Evolutionary conservation across 2,329 filamentous ascomycete genomes (phyloP), one percentile per base, ranked within the genome.

Genomic region (Sphaceloma murrayae): DNA sequence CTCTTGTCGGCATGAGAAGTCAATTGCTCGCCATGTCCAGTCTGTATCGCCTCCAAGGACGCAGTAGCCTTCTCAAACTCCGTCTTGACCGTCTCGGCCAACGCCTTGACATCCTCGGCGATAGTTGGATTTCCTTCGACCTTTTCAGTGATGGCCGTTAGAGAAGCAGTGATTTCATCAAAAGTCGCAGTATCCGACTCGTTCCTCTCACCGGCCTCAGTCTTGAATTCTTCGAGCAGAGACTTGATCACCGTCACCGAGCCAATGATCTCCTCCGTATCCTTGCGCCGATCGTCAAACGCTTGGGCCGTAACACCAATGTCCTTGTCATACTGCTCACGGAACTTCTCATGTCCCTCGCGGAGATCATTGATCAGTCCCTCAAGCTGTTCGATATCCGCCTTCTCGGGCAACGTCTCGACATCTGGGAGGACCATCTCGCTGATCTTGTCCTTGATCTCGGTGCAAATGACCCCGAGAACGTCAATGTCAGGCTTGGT

Each of bases 51-150:
- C 46, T 85, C 81, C 17, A 91, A 73, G n/a, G 83, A 78, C 11
- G 80, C 78, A 53, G 85, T 82, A 8, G 85, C 81, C 50, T 88
- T 83, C 55, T 95, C 87, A 48, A 96, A 94, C 58, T 95, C 88
- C 1, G 75, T 68, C 60, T 83, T 87, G 63, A 96, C 78, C 2
- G 78, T 76, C 55, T 83, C 79, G 55, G 80, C 71, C 47, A 88
- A 67, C 32, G 73, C 69, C 52, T 83, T 70, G 40, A 72, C 60
- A 46, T 70, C 67, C n/a, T 62, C 59, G 24, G 61, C 62, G 45
- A 70, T 55, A 29, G 61, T 63, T 50, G 62, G 61, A 43, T 65
- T 65, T n/a, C 58, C 53, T 21, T 56, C 76, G 1, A 86, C 69
- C 11, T 80, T 68, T 52, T 84, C 81, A 47, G 85, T 76, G 2